Evolutionary conservation across 179 eudicot genomes (phyloP).

Genomic region (Vitellaria paradoxa): DNA sequence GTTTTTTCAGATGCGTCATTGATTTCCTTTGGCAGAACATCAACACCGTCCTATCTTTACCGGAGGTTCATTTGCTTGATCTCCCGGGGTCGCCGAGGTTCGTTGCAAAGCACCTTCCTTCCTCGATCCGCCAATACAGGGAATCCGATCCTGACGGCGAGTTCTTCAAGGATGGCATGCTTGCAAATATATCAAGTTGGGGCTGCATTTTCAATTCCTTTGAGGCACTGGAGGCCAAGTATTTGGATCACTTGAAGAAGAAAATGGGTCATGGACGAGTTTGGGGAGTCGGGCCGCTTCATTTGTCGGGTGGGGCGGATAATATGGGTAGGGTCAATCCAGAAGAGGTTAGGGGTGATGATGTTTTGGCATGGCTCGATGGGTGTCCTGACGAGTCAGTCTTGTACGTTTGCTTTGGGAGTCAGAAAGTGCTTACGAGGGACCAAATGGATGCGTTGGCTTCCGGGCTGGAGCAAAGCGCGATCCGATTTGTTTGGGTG

Average conservation of each 20-base stretch:
- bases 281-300: constrained; percentile 46
- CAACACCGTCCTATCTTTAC: constrained; percentile 1
- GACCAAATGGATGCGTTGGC: constrained; percentile 54
- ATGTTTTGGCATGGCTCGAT: constrained; percentile 49
- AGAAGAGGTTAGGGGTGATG: background rate
- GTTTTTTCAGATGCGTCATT: constrained; percentile 20
- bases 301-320: constrained; percentile 14
- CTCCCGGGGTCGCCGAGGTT: constrained; percentile 47
- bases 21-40: constrained; percentile 18
- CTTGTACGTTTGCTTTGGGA: constrained; percentile 63
- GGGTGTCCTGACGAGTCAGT: constrained; percentile 37
- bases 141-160: constrained; percentile 34
- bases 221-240: constrained; percentile 40
- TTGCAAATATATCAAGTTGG: constrained; percentile 41
- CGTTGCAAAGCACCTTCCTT: constrained; percentile 34
- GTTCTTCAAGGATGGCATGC: constrained; percentile 33
- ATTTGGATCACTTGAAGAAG: constrained; percentile 28
- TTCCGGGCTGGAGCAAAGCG: constrained; percentile 42
- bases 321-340: constrained; percentile 16
- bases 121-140: constrained; percentile 27
- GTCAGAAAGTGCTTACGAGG: constrained; percentile 40
- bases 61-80: constrained; percentile 20
- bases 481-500: constrained; percentile 51
- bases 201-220: constrained; percentile 48
- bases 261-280: constrained; percentile 30